phyloP scores from a whole-genome alignment of 177 flowering plant genomes.

The Vitis hybrid region DNA sequence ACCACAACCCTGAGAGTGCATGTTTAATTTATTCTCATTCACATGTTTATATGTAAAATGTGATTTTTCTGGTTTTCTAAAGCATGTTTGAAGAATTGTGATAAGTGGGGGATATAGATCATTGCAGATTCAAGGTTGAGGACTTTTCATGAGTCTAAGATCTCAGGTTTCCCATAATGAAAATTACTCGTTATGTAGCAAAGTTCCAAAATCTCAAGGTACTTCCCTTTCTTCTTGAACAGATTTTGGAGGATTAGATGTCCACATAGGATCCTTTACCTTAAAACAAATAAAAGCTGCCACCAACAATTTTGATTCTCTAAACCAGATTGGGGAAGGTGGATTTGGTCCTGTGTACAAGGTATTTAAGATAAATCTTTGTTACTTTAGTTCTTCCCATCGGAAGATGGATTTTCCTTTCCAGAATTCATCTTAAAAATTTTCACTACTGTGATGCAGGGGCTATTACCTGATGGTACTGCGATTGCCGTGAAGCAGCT shows the following conservation, averaged over 20 bases:
- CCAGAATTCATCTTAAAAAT: background rate
- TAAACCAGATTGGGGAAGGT: constrained; percentile 34
- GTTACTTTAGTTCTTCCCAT: background rate
- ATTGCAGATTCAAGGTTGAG: no score
- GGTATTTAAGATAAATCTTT: constrained; percentile 17
- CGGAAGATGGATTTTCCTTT: background rate
- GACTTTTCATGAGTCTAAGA: no score
- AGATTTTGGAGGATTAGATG: constrained; percentile 25
- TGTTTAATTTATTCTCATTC: no score
- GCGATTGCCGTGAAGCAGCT: constrained; percentile 31
- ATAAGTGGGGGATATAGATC: no score
- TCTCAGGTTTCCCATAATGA: no score
- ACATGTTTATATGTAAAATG: no score
- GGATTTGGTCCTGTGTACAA: constrained; percentile 39
- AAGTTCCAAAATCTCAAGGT: no score
- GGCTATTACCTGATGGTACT: constrained; percentile 23
- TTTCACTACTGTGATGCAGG: constrained; percentile 16
- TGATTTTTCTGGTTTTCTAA: no score
- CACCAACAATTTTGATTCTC: constrained; percentile 28
- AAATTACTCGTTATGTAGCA: no score
- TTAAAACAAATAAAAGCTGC: constrained; percentile 34
- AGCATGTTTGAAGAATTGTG: no score
- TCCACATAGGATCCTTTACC: constrained; percentile 22
- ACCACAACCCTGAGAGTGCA: no score
- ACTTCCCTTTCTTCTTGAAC: background rate